Conservation (phyloP, 2,329 filamentous ascomycete genomes). For the Cephalotrichum gorgonifer region DNA sequence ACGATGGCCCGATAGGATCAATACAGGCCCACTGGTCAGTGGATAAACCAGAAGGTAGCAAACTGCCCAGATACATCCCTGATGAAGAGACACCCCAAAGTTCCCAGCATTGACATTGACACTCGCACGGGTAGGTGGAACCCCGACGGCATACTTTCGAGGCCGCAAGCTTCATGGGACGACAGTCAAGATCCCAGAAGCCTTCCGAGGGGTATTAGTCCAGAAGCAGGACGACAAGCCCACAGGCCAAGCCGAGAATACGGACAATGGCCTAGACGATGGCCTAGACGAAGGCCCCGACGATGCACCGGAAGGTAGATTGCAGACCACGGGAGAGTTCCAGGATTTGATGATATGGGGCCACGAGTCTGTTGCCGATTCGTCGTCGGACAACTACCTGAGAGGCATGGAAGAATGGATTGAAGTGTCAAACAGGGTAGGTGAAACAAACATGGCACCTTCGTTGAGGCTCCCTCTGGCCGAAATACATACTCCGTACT, state of each 20-base stretch:
- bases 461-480: no score
- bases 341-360: conserved; percentile 74
- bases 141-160: conserved; percentile 57
- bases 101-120: background rate
- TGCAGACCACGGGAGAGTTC: conserved; percentile 59
- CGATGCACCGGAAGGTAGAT: conserved; percentile 29
- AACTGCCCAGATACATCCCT: background rate
- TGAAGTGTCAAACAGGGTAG: conserved; percentile 57
- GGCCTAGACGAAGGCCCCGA: conserved; percentile 22
- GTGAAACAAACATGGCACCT: no score
- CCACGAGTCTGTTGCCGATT: conserved; percentile 58
- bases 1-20: conserved; percentile 61
- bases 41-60: conserved; percentile 28
- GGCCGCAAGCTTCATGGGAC: conserved; percentile 70
- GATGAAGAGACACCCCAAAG: conserved; percentile 12
- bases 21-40: conserved; percentile 63
- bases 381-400: conserved; percentile 54
- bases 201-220: conserved; percentile 57
- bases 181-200: conserved; percentile 54
- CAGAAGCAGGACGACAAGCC: conserved; percentile 28
- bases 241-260: conserved; percentile 14
- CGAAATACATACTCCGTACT: no score
- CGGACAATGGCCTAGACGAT: conserved; percentile 24
- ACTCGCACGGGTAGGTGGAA: conserved; percentile 29
- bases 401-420: conserved; percentile 76